Evolutionary conservation across 2,329 filamentous ascomycete genomes (phyloP).

Genomic region (Verticillium zaregamsianum): DNA sequence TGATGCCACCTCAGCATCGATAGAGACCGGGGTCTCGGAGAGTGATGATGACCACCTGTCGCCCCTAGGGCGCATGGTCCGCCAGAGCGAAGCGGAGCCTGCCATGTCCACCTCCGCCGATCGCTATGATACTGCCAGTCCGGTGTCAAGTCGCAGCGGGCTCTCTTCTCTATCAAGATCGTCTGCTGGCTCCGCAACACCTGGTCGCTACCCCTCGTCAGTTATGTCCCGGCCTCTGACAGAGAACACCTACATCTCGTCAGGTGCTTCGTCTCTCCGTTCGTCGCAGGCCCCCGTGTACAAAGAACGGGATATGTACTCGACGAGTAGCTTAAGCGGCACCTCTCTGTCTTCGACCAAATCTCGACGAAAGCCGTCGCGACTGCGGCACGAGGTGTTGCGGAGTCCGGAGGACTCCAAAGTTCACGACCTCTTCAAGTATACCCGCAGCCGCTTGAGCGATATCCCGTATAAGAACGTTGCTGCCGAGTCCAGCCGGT

Average conservation of each 20-base stretch:
- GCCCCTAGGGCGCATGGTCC: slow-evolving; percentile 70
- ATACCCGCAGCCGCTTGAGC: slow-evolving; percentile 72
- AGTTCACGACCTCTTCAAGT: slow-evolving; percentile 79
- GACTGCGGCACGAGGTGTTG: slow-evolving; percentile 74
- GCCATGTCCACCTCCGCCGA: slow-evolving; percentile 53
- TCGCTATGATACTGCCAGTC: slow-evolving; percentile 62
- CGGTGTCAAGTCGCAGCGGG: slow-evolving; percentile 58
- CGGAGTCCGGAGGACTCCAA: slow-evolving; percentile 57
- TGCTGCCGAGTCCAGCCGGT: slow-evolving; percentile 48
- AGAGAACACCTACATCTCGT: slow-evolving; percentile 65
- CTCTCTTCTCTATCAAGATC: slow-evolving; percentile 56
- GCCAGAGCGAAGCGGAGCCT: slow-evolving; percentile 58
- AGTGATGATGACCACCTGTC: slow-evolving; percentile 76
- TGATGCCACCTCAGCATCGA: slow-evolving; percentile 48
- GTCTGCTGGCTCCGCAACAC: slow-evolving; percentile 50
- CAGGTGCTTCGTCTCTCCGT: slow-evolving; percentile 52
- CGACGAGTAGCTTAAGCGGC: slow-evolving; percentile 47
- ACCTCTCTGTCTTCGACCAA: slow-evolving; percentile 45
- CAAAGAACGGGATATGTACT: slow-evolving; percentile 46
- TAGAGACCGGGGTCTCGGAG: slow-evolving; percentile 60
- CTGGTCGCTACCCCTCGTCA: slow-evolving; percentile 45
- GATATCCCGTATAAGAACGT: slow-evolving; percentile 78
- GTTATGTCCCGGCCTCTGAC: slow-evolving; percentile 50
- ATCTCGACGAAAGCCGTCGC: slow-evolving; percentile 50
- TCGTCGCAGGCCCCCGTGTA: slow-evolving; percentile 25